A percentile compares a stretch with the other conserved stretches of the same genome.
phyloP scores from a whole-genome alignment of 106 monocot species.

The Dactylorhiza incarnata region DNA sequence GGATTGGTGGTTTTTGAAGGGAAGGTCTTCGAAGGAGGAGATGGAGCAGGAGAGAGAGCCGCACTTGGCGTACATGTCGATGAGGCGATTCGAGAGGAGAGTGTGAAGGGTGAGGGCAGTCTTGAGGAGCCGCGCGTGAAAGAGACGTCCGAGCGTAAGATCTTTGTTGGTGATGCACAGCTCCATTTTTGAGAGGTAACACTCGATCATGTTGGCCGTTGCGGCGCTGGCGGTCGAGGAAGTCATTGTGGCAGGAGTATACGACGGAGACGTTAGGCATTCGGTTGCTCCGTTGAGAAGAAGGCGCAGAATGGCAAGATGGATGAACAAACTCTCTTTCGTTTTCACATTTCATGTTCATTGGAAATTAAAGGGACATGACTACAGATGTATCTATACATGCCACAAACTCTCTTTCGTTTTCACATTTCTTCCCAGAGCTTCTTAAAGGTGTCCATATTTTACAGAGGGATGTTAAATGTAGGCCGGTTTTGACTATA shows the following conservation, averaged over 20 bases:
- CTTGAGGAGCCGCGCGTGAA: slow-evolving; percentile 50
- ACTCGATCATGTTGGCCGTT: not conserved
- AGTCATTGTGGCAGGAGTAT: not conserved
- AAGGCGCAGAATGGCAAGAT: too few species aligned
- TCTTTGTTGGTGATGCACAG: slow-evolving; percentile 18
- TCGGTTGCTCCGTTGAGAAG: not conserved
- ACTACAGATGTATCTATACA: too few species aligned
- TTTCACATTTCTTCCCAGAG: too few species aligned
- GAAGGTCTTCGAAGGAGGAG: slow-evolving; percentile 23
- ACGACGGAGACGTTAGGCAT: not conserved
- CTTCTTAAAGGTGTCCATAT: too few species aligned
- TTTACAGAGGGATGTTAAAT: too few species aligned
- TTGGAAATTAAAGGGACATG: too few species aligned
- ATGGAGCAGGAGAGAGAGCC: slow-evolving; percentile 11
- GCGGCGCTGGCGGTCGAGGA: not conserved
- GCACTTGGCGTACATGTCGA: slow-evolving; percentile 39
- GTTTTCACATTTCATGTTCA: too few species aligned
- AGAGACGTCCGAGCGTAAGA: slow-evolving; percentile 20
- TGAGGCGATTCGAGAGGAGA: slow-evolving; percentile 56
- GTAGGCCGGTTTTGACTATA: too few species aligned
- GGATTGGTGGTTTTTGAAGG: slow-evolving; percentile 38
- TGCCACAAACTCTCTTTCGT: too few species aligned
- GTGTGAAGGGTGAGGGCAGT: slow-evolving; percentile 36
- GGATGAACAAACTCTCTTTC: too few species aligned
- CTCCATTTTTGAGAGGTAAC: slow-evolving; percentile 26